Evolutionary conservation across 1,284 basidiomycete species (phyloP).

Genomic region (Phylloporus gajari): DNA sequence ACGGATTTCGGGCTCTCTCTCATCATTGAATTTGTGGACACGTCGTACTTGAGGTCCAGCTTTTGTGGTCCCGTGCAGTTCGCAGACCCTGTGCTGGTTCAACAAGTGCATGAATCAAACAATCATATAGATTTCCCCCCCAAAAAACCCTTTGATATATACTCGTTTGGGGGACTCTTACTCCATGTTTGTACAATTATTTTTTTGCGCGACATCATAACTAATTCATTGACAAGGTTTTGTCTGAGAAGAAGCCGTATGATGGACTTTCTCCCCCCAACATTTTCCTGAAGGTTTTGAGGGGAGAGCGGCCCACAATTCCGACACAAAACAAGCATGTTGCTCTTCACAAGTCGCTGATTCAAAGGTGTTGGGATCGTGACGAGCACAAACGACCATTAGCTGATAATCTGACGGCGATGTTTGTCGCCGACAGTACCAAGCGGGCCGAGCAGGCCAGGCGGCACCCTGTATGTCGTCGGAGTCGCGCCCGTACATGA

Average conservation of each 20-base stretch:
- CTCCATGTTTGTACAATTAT: constrained; percentile 36
- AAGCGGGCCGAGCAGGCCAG: no score
- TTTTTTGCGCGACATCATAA: not conserved
- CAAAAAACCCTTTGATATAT: constrained; percentile 41
- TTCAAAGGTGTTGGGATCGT: constrained; percentile 33
- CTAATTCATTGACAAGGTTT: constrained; percentile 32
- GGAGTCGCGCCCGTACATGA: constrained; percentile 2
- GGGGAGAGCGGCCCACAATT: constrained; percentile 30
- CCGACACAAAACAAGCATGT: constrained; percentile 13
- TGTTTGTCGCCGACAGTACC: no score
- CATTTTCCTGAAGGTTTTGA: constrained; percentile 16
- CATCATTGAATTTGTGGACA: constrained; percentile 44
- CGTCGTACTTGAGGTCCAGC: constrained; percentile 46
- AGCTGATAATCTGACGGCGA: constrained; percentile 19
- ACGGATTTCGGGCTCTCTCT: constrained; percentile 52
- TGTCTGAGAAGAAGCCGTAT: constrained; percentile 38
- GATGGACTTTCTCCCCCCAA: constrained; percentile 11
- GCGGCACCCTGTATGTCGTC: constrained; percentile 10
- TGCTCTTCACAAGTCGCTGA: constrained; percentile 26
- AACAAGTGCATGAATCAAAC: constrained; percentile 6
- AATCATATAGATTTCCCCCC: constrained; percentile 25
- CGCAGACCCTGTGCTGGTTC: constrained; percentile 49
- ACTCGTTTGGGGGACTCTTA: constrained; percentile 45
- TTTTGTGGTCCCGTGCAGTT: constrained; percentile 47
- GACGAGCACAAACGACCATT: constrained; percentile 32